Percentiles rank a stretch among this genome's conserved stretches.
These are phyloP conservation scores for Hydrangea macrophylla DNA, from an alignment of 148 eudicot species.

Conservation along the genomic window DNA sequence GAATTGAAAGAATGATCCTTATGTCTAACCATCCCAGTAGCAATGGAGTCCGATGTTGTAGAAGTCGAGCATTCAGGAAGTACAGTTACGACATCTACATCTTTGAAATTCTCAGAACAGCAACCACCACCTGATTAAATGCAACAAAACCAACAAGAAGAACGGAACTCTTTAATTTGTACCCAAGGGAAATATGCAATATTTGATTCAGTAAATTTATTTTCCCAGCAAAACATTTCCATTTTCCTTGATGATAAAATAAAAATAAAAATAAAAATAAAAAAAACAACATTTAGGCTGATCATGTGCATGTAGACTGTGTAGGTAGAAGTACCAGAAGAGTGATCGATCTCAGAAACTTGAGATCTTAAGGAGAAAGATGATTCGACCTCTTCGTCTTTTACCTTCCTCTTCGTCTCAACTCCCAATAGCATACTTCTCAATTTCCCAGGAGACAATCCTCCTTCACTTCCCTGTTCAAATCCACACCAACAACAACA, in stretches of 20 bases:
- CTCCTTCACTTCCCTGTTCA: conserved; percentile 19
- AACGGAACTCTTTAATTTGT: no score
- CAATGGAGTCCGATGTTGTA: conserved; percentile 7
- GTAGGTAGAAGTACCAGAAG: conserved; percentile 22
- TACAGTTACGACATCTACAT: conserved; percentile 32
- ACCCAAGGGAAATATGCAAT: no score
- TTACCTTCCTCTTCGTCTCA: conserved; percentile 45
- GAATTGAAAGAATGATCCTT: conserved; percentile 22
- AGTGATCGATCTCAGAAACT: conserved; percentile 25
- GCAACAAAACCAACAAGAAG: no score
- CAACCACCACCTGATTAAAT: conserved; percentile 15
- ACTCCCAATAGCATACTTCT: conserved; percentile 56
- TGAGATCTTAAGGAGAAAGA: conserved; percentile 33
- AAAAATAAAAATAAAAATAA: neutral
- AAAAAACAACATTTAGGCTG: neutral
- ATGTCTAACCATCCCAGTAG: conserved; percentile 9
- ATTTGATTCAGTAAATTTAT: no score
- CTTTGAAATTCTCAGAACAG: conserved; percentile 33
- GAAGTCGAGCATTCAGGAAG: conserved; percentile 18
- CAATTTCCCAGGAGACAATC: conserved; percentile 39
- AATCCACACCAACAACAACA: neutral
- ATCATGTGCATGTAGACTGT: neutral
- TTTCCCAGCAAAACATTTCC: neutral
- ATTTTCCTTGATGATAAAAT: neutral
- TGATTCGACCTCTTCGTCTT: conserved; percentile 34